Percentiles rank a stretch among this genome's conserved stretches.
Evolutionary conservation across 208 protist species (phyloP).

Genomic region (Acanthamoeba royreba): DNA sequence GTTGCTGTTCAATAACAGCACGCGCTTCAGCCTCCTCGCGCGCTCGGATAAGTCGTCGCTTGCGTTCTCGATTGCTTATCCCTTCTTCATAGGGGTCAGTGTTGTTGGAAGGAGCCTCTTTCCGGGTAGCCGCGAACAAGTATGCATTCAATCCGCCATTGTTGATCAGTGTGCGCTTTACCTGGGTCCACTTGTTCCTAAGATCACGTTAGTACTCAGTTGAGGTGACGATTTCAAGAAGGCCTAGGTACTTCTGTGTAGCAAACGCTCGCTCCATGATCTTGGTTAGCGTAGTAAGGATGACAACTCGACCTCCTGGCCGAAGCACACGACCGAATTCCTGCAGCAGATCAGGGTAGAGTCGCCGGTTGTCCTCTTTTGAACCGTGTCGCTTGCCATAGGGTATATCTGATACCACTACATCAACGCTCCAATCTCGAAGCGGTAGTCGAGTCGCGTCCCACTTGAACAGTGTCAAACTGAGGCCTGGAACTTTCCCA

Average conservation of each 20-base stretch:
- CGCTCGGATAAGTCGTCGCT: no score
- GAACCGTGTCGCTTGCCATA: background rate
- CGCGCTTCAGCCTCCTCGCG: no score
- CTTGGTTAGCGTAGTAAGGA: background rate
- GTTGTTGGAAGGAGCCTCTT: background rate
- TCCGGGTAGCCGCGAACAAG: background rate
- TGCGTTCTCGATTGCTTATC: background rate
- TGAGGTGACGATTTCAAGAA: no score
- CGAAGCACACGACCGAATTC: background rate
- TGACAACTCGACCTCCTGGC: background rate
- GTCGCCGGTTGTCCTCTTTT: background rate
- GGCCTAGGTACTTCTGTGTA: background rate
- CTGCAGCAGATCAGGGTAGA: background rate
- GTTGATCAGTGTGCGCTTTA: background rate
- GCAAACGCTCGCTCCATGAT: background rate
- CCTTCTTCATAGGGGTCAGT: background rate
- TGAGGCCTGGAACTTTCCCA: background rate
- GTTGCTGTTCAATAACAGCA: no score
- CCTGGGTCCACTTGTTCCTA: background rate
- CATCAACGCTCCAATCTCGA: background rate
- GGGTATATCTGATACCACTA: background rate
- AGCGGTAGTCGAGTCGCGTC: background rate
- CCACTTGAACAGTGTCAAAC: background rate
- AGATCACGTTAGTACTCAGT: no score
- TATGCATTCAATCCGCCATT: background rate